Conservation (phyloP, 2,329 filamentous ascomycete genomes). For the Diaporthe vexans region DNA sequence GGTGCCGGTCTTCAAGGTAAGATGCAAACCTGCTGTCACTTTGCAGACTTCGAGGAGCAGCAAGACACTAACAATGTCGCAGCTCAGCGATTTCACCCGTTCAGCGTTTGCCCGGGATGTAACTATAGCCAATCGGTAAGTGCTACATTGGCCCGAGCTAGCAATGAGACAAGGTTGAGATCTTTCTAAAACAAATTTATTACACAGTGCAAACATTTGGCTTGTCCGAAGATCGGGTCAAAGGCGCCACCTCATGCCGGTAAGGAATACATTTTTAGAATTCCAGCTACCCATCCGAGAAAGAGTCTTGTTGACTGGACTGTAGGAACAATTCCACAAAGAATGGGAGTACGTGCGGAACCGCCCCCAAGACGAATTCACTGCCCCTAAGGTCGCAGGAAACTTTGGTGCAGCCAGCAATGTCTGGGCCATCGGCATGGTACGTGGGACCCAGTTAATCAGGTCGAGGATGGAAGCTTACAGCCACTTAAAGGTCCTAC, state of each 20-base stretch:
- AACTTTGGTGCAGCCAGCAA: constrained; percentile 14
- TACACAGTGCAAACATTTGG: background rate
- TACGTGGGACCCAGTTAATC: background rate
- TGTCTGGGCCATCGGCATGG: constrained; percentile 9
- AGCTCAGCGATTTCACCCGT: background rate
- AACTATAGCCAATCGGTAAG: background rate
- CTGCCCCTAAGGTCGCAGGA: constrained; percentile 10
- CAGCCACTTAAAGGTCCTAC: background rate
- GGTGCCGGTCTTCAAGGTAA: constrained; percentile 19
- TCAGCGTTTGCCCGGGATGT: background rate
- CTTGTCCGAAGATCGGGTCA: background rate
- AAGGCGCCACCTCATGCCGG: background rate
- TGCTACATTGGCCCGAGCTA: background rate
- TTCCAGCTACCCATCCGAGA: background rate
- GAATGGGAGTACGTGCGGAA: constrained; percentile 22
- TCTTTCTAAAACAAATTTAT: background rate
- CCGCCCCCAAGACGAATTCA: background rate
- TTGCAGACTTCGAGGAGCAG: background rate
- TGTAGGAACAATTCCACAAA: constrained; percentile 24
- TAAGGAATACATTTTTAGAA: background rate
- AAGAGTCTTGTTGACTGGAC: background rate
- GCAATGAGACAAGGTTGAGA: background rate
- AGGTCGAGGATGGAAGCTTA: background rate
- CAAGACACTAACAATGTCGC: background rate
- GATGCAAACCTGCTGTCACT: background rate